phyloP scores from a whole-genome alignment of 2,329 filamentous ascomycete species.

The Neoascochyta sp. region DNA sequence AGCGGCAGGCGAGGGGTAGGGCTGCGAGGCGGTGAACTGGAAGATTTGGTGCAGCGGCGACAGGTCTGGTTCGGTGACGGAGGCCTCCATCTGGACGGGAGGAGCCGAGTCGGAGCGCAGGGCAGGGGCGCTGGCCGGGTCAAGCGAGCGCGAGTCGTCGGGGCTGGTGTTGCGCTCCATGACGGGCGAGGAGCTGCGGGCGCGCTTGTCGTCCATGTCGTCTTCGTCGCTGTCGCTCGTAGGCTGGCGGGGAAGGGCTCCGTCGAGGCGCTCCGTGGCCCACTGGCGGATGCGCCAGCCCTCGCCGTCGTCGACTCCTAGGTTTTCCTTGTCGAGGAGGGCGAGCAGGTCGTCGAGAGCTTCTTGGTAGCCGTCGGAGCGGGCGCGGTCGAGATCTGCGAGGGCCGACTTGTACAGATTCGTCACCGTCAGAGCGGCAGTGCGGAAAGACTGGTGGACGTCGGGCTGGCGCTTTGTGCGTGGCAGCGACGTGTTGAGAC shows the following conservation, averaged over 20 bases:
- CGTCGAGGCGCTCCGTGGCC: constrained; percentile 67
- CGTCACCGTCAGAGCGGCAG: constrained; percentile 87
- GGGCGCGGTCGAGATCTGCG: constrained; percentile 69
- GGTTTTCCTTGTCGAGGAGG: constrained; percentile 77
- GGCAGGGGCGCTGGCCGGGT: constrained; percentile 13
- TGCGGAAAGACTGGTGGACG: constrained; percentile 85
- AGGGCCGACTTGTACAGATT: constrained; percentile 94
- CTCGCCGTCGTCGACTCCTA: constrained; percentile 77
- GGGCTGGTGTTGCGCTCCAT: constrained; percentile 49
- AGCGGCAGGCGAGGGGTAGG: constrained; percentile 52
- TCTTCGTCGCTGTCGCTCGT: constrained; percentile 68
- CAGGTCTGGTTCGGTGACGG: constrained; percentile 26
- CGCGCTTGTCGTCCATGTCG: constrained; percentile 55
- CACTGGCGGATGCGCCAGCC: constrained; percentile 63
- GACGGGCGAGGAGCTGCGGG: constrained; percentile 58
- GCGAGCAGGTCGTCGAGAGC: constrained; percentile 84
- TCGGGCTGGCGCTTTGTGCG: constrained; percentile 38
- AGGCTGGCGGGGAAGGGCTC: constrained; percentile 53
- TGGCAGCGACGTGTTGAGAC: constrained; percentile 41
- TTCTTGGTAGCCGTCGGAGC: constrained; percentile 84
- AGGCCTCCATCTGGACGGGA: constrained; percentile 40
- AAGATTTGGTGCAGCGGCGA: constrained; percentile 48
- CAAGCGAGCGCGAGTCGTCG: constrained; percentile 36
- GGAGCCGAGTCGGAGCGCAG: constrained; percentile 32
- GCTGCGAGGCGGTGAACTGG: constrained; percentile 64